Evolutionary conservation across 805 yeast genomes (phyloP), one percentile per base, ranked within the genome.

Genomic region (Candida nemodendra): DNA sequence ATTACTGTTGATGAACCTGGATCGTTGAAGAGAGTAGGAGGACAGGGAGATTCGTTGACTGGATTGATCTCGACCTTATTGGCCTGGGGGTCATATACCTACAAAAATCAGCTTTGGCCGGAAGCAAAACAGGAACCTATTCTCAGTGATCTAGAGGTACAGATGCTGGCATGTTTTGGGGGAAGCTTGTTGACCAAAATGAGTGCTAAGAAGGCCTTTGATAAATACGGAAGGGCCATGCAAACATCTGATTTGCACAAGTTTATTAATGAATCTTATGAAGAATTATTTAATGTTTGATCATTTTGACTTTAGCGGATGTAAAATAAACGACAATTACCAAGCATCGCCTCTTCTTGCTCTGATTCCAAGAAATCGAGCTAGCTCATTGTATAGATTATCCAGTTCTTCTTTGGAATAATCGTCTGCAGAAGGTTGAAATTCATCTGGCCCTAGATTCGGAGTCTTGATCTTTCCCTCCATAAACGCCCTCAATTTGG

Each of bases 21-120:
- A 1, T 81, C 93, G 5, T 61, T 65, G 34, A 83, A 86, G 54
- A 71, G 99, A 37, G 95, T 86, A 6, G 96, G 97, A 9, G 99
- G 99, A 0, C 98, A 93, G 64, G 99, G 99, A 18, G 99, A 93
- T 53, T 84, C 96, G 0, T 60, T 93, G 27, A 77, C 91, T 0
- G 99, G 99, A 0, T 68, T 86, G 17, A 63, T 89, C n/a, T 89
- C 90, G 1, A 82, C 95, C 0, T 68, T 91, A 52, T 54, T 85
- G 23, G 85, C 87, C 4, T 91, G 95, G 95, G 78, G 84, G 5
- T 56, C 72, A 17, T 81, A 83, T 9, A 62, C 69, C n/a, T 83
- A 85, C 55, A 72, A 76, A 42, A 53, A 70, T 22, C 59, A 67
- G 2, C 52, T 81, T 2, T 86, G 95, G 90, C 71, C 71, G 1